Evolutionary conservation across 1,284 basidiomycete genomes (phyloP).

Genomic region (Athelia sp.): DNA sequence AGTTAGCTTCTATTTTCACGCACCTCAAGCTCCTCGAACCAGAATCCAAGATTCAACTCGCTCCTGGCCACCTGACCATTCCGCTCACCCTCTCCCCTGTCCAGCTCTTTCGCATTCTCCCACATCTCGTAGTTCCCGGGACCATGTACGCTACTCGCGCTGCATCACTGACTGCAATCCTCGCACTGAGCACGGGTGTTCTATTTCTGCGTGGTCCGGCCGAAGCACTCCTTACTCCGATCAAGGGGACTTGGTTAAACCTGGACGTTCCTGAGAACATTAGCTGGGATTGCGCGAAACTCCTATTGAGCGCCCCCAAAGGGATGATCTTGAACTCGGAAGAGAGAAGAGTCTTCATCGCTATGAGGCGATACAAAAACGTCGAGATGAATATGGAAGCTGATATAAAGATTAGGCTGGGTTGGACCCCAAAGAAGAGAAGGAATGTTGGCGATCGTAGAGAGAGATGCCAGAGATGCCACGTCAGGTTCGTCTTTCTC

Average conservation of each 20-base stretch:
- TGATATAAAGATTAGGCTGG: conserved; percentile 9
- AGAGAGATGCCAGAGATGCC: conserved; percentile 14
- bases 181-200: conserved; percentile 17
- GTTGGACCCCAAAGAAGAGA: conserved; percentile 20
- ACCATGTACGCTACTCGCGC: conserved; percentile 18
- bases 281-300: conserved; percentile 18
- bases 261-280: conserved; percentile 20
- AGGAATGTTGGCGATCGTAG: conserved; percentile 17
- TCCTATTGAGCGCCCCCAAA: conserved; percentile 13
- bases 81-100: conserved; percentile 14
- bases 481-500: conserved; percentile 7
- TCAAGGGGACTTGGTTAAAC: conserved; percentile 20
- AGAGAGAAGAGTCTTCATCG: conserved; percentile 15
- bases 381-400: conserved; percentile 20
- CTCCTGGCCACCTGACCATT: conserved; percentile 15
- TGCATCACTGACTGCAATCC: conserved; percentile 15
- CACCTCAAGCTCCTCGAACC: conserved; percentile 16
- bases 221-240: conserved; percentile 9
- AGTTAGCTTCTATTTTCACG: conserved; percentile 18
- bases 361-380: conserved; percentile 19
- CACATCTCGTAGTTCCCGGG: conserved; percentile 20
- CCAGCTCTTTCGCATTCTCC: conserved; percentile 18
- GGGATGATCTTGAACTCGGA: conserved; percentile 13
- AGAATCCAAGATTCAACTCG: conserved; percentile 13
- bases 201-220: conserved; percentile 17